Evolutionary conservation across 495 filamentous ascomycete genomes (phyloP).

Genomic region (Evernia prunastri): DNA sequence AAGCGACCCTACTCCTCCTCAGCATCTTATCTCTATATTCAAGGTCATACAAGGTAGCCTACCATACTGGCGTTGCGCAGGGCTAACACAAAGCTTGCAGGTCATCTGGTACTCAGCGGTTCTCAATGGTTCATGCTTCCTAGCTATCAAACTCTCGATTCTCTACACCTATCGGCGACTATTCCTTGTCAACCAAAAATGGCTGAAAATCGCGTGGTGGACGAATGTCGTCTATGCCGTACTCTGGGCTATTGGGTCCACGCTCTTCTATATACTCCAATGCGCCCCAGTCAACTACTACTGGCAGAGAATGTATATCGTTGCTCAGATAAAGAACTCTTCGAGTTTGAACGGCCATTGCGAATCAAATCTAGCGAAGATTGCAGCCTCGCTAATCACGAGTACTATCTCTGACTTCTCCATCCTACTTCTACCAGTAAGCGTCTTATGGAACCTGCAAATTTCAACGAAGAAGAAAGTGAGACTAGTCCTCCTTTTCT

Average conservation of each 20-base stretch:
- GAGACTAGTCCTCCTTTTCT: conserved; percentile 32
- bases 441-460: conserved; percentile 28
- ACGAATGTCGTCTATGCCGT: conserved; percentile 30
- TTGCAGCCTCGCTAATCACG: conserved; percentile 24
- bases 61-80: background rate
- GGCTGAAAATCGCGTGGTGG: conserved; percentile 32
- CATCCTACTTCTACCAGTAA: conserved; percentile 28
- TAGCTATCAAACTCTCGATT: conserved; percentile 30
- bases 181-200: conserved; percentile 28
- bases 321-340: conserved; percentile 21
- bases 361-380: conserved; percentile 27
- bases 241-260: conserved; percentile 31
- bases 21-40: background rate
- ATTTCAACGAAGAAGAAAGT: conserved; percentile 30
- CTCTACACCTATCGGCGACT: conserved; percentile 32
- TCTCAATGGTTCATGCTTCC: conserved; percentile 28
- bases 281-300: conserved; percentile 31
- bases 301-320: conserved; percentile 27
- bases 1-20: conserved; percentile 20
- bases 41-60: background rate
- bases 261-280: conserved; percentile 32
- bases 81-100: background rate
- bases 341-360: conserved; percentile 25
- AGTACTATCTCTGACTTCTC: conserved; percentile 16
- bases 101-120: conserved; percentile 8